These are phyloP conservation scores for Pseudogymnoascus sp. DNA, from an alignment of 2,329 filamentous ascomycete genomes.

Conservation along the genomic window DNA sequence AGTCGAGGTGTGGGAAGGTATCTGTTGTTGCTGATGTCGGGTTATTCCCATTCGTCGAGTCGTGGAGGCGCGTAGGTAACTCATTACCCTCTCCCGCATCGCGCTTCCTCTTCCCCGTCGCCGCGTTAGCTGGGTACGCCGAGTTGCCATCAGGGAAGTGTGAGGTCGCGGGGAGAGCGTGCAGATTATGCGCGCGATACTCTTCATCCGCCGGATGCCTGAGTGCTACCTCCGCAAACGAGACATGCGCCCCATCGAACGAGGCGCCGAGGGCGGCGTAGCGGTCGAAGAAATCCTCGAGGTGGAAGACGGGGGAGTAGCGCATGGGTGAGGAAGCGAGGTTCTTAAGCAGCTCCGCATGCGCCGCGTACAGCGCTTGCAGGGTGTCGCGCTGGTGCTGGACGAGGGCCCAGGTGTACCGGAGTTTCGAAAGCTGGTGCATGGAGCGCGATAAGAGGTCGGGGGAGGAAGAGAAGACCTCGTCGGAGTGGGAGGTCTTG, in stretches of 20 bases:
- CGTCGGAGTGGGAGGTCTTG: conserved; percentile 32
- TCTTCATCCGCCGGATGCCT: neutral
- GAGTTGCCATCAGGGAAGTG: neutral
- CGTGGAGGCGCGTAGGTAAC: neutral
- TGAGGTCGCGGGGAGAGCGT: neutral
- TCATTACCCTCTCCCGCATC: neutral
- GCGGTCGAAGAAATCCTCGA: conserved; percentile 81
- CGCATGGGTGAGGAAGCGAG: conserved; percentile 59
- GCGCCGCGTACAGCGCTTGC: conserved; percentile 68
- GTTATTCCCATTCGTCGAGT: neutral
- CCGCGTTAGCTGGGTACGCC: neutral
- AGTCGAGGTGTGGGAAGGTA: neutral
- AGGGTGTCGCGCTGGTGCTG: conserved; percentile 74
- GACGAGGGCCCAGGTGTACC: conserved; percentile 66
- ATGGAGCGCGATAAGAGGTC: conserved; percentile 71
- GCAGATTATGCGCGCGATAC: neutral
- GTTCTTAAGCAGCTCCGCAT: conserved; percentile 69
- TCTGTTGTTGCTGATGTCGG: neutral
- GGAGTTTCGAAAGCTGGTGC: conserved; percentile 67
- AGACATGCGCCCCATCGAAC: conserved; percentile 69
- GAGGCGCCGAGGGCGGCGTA: conserved; percentile 52
- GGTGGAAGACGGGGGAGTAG: conserved; percentile 70
- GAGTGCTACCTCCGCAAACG: conserved; percentile 52
- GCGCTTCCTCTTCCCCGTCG: neutral
- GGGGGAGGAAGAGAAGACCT: conserved; percentile 50